These are phyloP conservation scores for Venturia aucupariae DNA, from an alignment of 2,329 filamentous ascomycete species.

Conservation along the genomic window DNA sequence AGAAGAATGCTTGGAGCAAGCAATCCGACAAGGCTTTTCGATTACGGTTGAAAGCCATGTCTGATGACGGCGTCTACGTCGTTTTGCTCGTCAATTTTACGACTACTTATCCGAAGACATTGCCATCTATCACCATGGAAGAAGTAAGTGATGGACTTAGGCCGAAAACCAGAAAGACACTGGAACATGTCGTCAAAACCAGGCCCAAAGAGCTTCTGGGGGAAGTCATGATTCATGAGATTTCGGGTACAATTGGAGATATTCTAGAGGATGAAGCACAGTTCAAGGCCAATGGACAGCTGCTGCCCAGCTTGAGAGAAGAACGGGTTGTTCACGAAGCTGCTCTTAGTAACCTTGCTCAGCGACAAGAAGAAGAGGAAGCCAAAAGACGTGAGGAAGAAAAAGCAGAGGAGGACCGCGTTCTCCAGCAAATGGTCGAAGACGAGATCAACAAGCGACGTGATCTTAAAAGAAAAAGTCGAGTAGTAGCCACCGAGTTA, in stretches of 20 bases:
- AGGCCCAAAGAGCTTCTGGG: conserved; percentile 57
- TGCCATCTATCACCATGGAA: conserved; percentile 57
- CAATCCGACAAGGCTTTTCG: conserved; percentile 62
- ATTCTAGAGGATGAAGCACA: conserved; percentile 58
- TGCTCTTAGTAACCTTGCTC: conserved; percentile 51
- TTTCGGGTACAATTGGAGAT: conserved; percentile 53
- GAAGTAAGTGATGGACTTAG: conserved; percentile 56
- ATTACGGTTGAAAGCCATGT: conserved; percentile 64
- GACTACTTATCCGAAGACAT: conserved; percentile 81
- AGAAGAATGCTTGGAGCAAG: conserved; percentile 66
- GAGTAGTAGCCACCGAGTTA: conserved; percentile 23
- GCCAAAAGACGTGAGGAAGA: conserved; percentile 35
- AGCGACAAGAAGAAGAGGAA: conserved; percentile 33
- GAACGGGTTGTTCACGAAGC: conserved; percentile 79
- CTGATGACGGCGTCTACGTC: conserved; percentile 61
- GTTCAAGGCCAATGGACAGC: conserved; percentile 49
- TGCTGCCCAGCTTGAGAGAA: conserved; percentile 79
- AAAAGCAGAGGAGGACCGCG: conserved; percentile 58
- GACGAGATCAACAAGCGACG: conserved; percentile 62
- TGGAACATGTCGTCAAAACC: conserved; percentile 59
- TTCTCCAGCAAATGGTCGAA: conserved; percentile 61
- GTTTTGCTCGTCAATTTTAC: conserved; percentile 73
- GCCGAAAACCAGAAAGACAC: conserved; percentile 60
- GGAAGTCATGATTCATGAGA: conserved; percentile 56
- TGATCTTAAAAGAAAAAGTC: conserved; percentile 55